These are phyloP conservation scores for Soucietia sequanensis DNA, from an alignment of 805 yeast species.

Conservation along the genomic window DNA sequence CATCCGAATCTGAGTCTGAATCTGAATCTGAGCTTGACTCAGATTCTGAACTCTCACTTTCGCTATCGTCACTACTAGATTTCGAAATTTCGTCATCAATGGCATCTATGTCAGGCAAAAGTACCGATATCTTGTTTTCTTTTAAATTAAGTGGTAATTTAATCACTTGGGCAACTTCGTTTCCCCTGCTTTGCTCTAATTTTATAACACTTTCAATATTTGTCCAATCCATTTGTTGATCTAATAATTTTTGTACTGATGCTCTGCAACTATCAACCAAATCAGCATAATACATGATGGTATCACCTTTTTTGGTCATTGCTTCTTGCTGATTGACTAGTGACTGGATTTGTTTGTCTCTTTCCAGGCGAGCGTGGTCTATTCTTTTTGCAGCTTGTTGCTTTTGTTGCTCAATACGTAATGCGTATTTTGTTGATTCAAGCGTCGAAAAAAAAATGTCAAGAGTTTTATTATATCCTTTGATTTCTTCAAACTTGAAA, in stretches of 20 bases:
- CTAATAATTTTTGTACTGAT: slow-evolving; percentile 64
- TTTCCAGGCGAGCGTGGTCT: slow-evolving; percentile 72
- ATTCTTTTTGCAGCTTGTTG: slow-evolving; percentile 72
- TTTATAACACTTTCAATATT: slow-evolving; percentile 75
- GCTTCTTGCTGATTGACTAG: slow-evolving; percentile 60
- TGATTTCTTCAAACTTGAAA: slow-evolving; percentile 41
- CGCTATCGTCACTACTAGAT: slow-evolving; percentile 24
- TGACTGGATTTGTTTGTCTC: slow-evolving; percentile 64
- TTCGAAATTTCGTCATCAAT: slow-evolving; percentile 37
- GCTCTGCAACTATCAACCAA: slow-evolving; percentile 68
- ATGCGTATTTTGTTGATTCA: slow-evolving; percentile 75
- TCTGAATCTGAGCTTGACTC: slow-evolving; percentile 13
- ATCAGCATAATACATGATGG: slow-evolving; percentile 67
- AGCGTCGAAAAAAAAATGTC: slow-evolving; percentile 83
- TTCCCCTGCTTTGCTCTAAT: slow-evolving; percentile 67
- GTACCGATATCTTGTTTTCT: slow-evolving; percentile 62
- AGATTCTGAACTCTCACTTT: slow-evolving; percentile 7
- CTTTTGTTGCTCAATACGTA: slow-evolving; percentile 74
- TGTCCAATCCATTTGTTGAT: slow-evolving; percentile 93
- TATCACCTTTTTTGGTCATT: slow-evolving; percentile 68
- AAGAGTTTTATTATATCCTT: slow-evolving; percentile 77
- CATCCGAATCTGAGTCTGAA: neutral
- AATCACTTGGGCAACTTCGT: slow-evolving; percentile 60
- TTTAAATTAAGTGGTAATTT: slow-evolving; percentile 66
- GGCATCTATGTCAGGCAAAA: slow-evolving; percentile 49